phyloP scores from a whole-genome alignment of 495 filamentous ascomycete genomes.

The Penicillium paxilli region DNA sequence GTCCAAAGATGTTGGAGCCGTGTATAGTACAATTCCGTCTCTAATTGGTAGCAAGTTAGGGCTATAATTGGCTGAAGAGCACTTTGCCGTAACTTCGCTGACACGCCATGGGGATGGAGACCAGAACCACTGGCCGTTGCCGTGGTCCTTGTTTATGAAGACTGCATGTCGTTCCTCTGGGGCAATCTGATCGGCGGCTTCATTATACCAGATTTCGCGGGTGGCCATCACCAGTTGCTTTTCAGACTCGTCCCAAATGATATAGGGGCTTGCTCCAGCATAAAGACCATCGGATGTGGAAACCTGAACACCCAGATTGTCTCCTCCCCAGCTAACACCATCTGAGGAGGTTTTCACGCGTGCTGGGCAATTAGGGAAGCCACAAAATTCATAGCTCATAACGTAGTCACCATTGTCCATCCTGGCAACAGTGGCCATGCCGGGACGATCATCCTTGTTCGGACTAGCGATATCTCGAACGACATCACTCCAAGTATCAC shows the following conservation, averaged over 20 bases:
- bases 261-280: not conserved
- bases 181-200: not conserved
- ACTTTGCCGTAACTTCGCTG: not conserved
- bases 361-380: not conserved
- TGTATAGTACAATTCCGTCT: not conserved
- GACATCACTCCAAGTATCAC: constrained; percentile 1
- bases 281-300: not conserved
- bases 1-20: not conserved
- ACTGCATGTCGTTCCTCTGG: not conserved
- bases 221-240: not conserved
- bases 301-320: not conserved
- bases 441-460: not conserved
- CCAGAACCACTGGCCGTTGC: not conserved
- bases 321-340: not conserved
- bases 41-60: not conserved
- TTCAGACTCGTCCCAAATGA: not conserved
- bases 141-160: not conserved
- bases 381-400: constrained; percentile 1
- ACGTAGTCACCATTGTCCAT: constrained; percentile 8
- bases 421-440: constrained; percentile 6
- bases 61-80: not conserved
- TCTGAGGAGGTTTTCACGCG: not conserved
- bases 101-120: constrained; percentile 1
- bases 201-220: not conserved
- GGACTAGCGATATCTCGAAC: constrained; percentile 1